These are phyloP conservation scores for Hortiboletus campestris DNA, from an alignment of 768 basidiomycete species.

Conservation along the genomic window DNA sequence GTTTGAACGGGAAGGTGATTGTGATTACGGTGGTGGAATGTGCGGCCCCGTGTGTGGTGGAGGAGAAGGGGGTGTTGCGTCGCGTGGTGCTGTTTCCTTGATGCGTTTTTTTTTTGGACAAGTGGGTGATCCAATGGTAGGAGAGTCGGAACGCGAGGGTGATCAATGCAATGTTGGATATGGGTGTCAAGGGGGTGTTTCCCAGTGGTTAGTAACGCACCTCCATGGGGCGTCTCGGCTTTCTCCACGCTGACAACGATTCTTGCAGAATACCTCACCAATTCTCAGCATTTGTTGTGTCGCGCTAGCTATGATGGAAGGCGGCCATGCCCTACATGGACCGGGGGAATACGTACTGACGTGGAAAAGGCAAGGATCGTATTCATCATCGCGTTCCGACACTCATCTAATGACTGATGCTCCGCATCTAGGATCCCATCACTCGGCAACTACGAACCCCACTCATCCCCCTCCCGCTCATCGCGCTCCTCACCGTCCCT, in stretches of 20 bases:
- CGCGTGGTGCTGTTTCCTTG: conserved; percentile 39
- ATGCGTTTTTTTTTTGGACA: no score
- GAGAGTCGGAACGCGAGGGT: conserved; percentile 46
- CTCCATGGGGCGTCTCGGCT: neutral
- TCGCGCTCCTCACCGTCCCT: conserved; percentile 65
- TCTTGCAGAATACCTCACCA: conserved; percentile 53
- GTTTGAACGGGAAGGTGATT: conserved; percentile 54
- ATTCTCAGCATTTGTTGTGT: conserved; percentile 55
- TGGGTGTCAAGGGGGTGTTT: conserved; percentile 40
- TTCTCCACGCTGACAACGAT: no score
- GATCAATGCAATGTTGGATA: conserved; percentile 51
- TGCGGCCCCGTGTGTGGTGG: conserved; percentile 53
- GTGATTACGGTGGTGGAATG: conserved; percentile 52
- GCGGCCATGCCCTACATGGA: conserved; percentile 37
- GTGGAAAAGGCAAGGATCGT: conserved; percentile 58
- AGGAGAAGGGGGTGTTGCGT: conserved; percentile 44
- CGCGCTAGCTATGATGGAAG: conserved; percentile 42
- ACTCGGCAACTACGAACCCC: conserved; percentile 42
- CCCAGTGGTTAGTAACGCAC: conserved; percentile 42
- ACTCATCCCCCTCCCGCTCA: conserved; percentile 63
- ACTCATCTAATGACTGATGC: neutral
- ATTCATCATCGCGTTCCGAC: neutral
- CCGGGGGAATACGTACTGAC: conserved; percentile 59
- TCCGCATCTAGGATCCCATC: conserved; percentile 42
- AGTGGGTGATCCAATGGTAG: conserved; percentile 25